phyloP scores from a whole-genome alignment of 768 basidiomycete species.

The Cyathus striatus region DNA sequence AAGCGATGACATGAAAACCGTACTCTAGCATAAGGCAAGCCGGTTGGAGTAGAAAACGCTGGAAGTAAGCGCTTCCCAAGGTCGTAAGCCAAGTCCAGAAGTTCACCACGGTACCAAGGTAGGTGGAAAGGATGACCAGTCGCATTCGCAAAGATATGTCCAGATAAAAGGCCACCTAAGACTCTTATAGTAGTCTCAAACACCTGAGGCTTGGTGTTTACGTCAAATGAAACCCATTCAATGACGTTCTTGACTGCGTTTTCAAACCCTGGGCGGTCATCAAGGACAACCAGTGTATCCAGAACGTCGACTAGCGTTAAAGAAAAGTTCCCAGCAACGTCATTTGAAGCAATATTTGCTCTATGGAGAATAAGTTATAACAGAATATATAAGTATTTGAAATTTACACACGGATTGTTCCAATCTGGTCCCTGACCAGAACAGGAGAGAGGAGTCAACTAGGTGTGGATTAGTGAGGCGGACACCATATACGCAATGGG shows the following conservation, averaged over 20 bases:
- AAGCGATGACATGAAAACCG: conserved; percentile 1
- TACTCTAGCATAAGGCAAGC: conserved; percentile 89
- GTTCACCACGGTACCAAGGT: conserved; percentile 81
- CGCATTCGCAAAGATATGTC: conserved; percentile 74
- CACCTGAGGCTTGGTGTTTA: conserved; percentile 94
- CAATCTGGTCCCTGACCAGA: conserved; percentile 84
- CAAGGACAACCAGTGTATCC: conserved; percentile 87
- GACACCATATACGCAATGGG: neutral
- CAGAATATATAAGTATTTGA: neutral
- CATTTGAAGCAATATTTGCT: conserved; percentile 76
- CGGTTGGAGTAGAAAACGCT: conserved; percentile 89
- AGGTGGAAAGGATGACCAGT: conserved; percentile 64
- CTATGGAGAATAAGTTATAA: conserved; percentile 23
- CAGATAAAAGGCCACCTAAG: conserved; percentile 84
- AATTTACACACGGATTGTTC: conserved; percentile 65
- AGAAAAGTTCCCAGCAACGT: conserved; percentile 93
- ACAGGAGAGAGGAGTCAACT: conserved; percentile 90
- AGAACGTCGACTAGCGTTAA: conserved; percentile 78
- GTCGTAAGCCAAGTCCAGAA: conserved; percentile 78
- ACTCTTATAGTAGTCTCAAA: conserved; percentile 97
- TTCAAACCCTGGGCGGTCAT: conserved; percentile 75
- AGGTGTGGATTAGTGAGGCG: conserved; percentile 2
- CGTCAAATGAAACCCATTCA: conserved; percentile 82
- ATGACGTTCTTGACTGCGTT: conserved; percentile 81
- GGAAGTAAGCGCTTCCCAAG: conserved; percentile 83